Conservation (phyloP, 1,284 basidiomycete species). For the Pulchroboletus neoregius region DNA sequence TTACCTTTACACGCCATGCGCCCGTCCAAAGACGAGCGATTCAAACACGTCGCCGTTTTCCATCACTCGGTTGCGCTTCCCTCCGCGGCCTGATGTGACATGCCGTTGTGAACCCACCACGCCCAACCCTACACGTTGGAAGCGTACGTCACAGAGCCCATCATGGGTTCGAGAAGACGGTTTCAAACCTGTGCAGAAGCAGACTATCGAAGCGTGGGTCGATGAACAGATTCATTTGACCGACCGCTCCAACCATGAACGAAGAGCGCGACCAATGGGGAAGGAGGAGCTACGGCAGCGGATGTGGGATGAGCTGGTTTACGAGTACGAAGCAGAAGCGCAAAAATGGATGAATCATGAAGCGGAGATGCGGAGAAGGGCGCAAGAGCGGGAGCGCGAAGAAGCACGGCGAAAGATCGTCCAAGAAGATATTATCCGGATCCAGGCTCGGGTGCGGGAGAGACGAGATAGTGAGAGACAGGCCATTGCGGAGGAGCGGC, state of each 20-base stretch:
- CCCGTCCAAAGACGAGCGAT: constrained; percentile 27
- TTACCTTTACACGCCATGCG: constrained; percentile 14
- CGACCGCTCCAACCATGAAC: constrained; percentile 29
- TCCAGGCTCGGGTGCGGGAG: constrained; percentile 44
- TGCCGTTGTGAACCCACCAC: constrained; percentile 23
- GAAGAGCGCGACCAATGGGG: constrained; percentile 21
- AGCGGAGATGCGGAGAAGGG: constrained; percentile 41
- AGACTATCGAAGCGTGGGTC: constrained; percentile 60
- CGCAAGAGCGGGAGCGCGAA: constrained; percentile 39
- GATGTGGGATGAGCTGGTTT: constrained; percentile 49
- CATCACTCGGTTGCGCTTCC: constrained; percentile 22
- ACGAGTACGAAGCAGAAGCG: constrained; percentile 47
- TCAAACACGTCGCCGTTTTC: constrained; percentile 10
- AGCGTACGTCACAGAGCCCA: constrained; percentile 46
- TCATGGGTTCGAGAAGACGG: constrained; percentile 54
- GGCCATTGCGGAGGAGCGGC: constrained; percentile 40
- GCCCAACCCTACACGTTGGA: constrained; percentile 32
- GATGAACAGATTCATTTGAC: constrained; percentile 44
- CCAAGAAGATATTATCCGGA: constrained; percentile 46
- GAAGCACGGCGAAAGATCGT: constrained; percentile 40
- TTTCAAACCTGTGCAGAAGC: constrained; percentile 40
- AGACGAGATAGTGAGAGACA: constrained; percentile 45
- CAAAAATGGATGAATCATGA: constrained; percentile 51
- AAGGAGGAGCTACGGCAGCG: constrained; percentile 35
- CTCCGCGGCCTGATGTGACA: constrained; percentile 22